A percentile compares a stretch with the other conserved stretches of the same genome.
phyloP scores from a whole-genome alignment of 352 stramenopile genomes.

The Globisporangium perplexum region DNA sequence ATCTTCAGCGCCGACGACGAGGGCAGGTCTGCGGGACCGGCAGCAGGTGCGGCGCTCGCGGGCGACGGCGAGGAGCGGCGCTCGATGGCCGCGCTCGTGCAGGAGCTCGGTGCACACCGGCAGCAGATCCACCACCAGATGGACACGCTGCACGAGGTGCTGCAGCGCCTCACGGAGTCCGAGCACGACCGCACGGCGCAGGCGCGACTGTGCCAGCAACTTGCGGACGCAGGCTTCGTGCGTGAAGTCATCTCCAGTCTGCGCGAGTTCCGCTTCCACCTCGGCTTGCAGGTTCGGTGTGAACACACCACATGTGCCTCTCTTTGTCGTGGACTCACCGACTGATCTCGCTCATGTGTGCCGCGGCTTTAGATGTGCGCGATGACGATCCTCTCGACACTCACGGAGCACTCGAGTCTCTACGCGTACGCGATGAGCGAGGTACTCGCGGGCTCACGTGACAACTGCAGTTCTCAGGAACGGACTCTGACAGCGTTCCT shows the following conservation, averaged over 20 bases:
- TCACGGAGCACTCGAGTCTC: slow-evolving; percentile 38
- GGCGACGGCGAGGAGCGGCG: slow-evolving; percentile 2
- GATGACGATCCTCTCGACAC: slow-evolving; percentile 35
- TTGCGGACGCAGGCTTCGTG: slow-evolving; percentile 40
- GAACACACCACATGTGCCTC: not conserved
- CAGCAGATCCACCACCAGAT: slow-evolving; percentile 37
- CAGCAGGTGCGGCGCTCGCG: not conserved
- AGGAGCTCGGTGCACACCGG: slow-evolving; percentile 23
- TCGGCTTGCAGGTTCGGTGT: slow-evolving; percentile 31
- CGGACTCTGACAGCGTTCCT: not conserved
- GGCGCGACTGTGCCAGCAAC: slow-evolving; percentile 24
- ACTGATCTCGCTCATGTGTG: not conserved
- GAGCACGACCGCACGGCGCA: slow-evolving; percentile 18
- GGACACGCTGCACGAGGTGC: slow-evolving; percentile 23
- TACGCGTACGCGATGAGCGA: slow-evolving; percentile 62
- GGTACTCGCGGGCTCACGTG: slow-evolving; percentile 8
- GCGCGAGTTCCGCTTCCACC: slow-evolving; percentile 68
- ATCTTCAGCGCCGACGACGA: slow-evolving; percentile 11
- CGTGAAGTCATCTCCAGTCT: slow-evolving; percentile 29
- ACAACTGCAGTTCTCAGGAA: not conserved
- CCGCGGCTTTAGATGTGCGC: slow-evolving; percentile 21
- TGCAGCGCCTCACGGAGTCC: slow-evolving; percentile 26
- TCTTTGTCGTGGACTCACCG: not conserved
- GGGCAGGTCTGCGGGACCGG: slow-evolving; percentile 11
- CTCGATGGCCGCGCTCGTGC: slow-evolving; percentile 20